Conservation (phyloP, 176 grass and related monocot genomes). For the Eragrostis curvula region DNA sequence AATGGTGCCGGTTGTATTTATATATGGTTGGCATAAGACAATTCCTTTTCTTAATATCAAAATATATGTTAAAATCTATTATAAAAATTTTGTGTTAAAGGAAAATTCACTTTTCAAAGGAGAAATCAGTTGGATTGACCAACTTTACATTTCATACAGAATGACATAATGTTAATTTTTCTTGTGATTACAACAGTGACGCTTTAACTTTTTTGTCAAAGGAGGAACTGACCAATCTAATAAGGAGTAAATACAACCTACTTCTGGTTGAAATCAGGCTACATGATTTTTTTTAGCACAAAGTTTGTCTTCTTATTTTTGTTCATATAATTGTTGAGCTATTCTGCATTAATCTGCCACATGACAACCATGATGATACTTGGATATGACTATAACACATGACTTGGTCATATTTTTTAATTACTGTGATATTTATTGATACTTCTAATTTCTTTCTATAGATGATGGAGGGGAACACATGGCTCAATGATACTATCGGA, state of each 20-base stretch:
- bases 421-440: constrained; percentile 17
- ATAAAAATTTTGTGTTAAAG: background rate
- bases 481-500: constrained; percentile 95
- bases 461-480: constrained; percentile 97
- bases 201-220: background rate
- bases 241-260: background rate
- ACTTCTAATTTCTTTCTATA: constrained; percentile 48
- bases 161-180: background rate
- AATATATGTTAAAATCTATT: background rate
- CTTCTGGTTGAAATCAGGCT: background rate
- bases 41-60: background rate
- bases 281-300: background rate
- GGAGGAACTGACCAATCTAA: constrained; percentile 1
- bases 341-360: constrained; percentile 6
- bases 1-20: background rate
- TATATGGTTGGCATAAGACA: background rate
- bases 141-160: background rate
- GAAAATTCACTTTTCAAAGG: background rate
- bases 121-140: background rate
- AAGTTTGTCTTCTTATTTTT: constrained; percentile 1
- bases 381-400: constrained; percentile 24
- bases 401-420: constrained; percentile 21
- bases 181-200: background rate
- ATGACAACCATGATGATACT: background rate
- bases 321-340: background rate